Conservation (phyloP, 257 asterid species). For the Eucommia ulmoides region DNA sequence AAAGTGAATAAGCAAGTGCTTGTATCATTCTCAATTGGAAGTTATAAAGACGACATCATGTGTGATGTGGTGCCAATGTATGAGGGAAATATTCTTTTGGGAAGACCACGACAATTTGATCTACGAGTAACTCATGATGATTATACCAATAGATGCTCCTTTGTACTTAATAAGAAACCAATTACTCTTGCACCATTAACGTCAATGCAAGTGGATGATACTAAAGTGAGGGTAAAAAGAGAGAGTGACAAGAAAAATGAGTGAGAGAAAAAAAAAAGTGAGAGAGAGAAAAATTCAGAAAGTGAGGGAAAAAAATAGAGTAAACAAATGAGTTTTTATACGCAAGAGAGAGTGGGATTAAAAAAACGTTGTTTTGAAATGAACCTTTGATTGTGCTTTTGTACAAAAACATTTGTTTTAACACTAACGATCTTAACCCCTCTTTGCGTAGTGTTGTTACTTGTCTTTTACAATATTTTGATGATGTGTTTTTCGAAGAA, state of each 20-base stretch:
- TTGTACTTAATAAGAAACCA: background rate
- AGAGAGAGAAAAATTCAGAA: background rate
- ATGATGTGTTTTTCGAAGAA: background rate
- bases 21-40: background rate
- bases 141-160: slow-evolving; percentile 3
- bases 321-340: slow-evolving; percentile 1
- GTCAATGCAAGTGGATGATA: background rate
- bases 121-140: background rate
- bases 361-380: background rate
- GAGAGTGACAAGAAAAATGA: background rate
- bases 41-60: background rate
- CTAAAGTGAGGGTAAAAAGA: slow-evolving; percentile 2
- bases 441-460: background rate
- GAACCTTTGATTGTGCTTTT: background rate
- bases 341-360: background rate
- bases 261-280: background rate
- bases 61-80: slow-evolving; percentile 1
- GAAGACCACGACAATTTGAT: slow-evolving; percentile 7
- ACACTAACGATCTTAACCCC: background rate
- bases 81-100: slow-evolving; percentile 2
- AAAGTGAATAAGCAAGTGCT: background rate
- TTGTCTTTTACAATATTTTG: background rate
- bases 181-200: background rate
- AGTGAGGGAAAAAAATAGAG: background rate
- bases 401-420: background rate